phyloP scores from a whole-genome alignment of 2,329 filamentous ascomycete species.

The Exophiala spinifera region DNA sequence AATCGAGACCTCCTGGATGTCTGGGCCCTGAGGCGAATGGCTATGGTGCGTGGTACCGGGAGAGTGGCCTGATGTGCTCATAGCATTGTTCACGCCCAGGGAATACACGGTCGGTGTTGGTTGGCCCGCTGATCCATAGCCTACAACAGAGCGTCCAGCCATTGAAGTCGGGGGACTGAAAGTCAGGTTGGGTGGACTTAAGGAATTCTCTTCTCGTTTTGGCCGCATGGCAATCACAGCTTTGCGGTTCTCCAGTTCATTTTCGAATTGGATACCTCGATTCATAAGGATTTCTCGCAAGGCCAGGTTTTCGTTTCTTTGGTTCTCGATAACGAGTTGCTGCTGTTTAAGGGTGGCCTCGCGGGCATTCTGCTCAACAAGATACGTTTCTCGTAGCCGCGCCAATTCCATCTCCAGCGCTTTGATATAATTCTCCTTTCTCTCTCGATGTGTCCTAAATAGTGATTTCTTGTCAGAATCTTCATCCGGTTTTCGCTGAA shows the following conservation, averaged over 20 bases:
- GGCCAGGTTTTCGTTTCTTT: conserved; percentile 75
- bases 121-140: no score
- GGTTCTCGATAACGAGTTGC: conserved; percentile 69
- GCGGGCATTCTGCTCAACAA: conserved; percentile 56
- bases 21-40: conserved; percentile 27
- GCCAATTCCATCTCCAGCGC: conserved; percentile 87
- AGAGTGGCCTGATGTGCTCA: conserved; percentile 25
- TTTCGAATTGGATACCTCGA: conserved; percentile 58
- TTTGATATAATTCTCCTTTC: conserved; percentile 95
- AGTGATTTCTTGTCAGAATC: conserved; percentile 12
- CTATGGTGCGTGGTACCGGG: conserved; percentile 26
- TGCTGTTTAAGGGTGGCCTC: conserved; percentile 54
- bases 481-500: not conserved
- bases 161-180: conserved; percentile 31
- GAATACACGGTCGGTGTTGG: no score
- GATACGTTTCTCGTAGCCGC: conserved; percentile 70
- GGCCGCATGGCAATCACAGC: conserved; percentile 25
- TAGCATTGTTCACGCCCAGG: not conserved
- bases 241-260: conserved; percentile 42
- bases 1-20: conserved; percentile 25
- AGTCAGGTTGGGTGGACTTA: conserved; percentile 21
- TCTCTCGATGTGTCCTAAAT: conserved; percentile 84
- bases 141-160: conserved; percentile 7
- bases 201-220: conserved; percentile 22
- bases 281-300: conserved; percentile 62